phyloP scores from a whole-genome alignment of 177 flowering plant genomes.

The Vitis hybrid region DNA sequence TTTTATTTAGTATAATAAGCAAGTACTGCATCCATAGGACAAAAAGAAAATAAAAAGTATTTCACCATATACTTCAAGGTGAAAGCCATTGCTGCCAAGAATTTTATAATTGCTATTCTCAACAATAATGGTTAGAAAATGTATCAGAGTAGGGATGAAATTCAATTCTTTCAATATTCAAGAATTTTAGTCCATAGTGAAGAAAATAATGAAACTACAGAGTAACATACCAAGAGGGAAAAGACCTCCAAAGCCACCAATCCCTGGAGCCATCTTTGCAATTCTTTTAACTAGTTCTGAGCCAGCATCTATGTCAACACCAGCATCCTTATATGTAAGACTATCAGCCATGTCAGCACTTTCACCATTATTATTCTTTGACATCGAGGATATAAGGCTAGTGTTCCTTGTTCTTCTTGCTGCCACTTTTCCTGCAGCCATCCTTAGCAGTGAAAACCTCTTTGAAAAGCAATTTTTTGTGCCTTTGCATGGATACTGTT shows the following conservation, averaged over 20 bases:
- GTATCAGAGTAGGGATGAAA: neutral
- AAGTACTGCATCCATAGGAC: no score
- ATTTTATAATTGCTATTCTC: no score
- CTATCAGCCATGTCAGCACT: conserved; percentile 19
- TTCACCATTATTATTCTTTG: conserved; percentile 7
- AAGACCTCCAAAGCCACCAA: conserved; percentile 95
- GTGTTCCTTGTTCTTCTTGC: conserved; percentile 2
- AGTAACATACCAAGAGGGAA: conserved; percentile 65
- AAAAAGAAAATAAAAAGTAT: no score
- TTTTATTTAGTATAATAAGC: no score
- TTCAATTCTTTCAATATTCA: neutral
- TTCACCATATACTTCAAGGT: no score
- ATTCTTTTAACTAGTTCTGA: conserved; percentile 86
- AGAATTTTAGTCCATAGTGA: neutral
- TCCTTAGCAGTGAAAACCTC: conserved; percentile 1
- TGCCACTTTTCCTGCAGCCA: conserved; percentile 2
- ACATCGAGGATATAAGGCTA: conserved; percentile 13
- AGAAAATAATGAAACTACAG: neutral
- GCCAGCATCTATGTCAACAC: conserved; percentile 98
- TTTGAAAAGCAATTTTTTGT: conserved; percentile 1
- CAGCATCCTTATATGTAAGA: conserved; percentile 80
- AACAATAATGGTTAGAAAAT: no score
- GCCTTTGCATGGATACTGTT: conserved; percentile 1
- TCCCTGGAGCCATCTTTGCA: conserved; percentile 93
- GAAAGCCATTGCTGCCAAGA: no score